phyloP scores from a whole-genome alignment of 176 grass and related monocot species.

The Avena insularis region DNA sequence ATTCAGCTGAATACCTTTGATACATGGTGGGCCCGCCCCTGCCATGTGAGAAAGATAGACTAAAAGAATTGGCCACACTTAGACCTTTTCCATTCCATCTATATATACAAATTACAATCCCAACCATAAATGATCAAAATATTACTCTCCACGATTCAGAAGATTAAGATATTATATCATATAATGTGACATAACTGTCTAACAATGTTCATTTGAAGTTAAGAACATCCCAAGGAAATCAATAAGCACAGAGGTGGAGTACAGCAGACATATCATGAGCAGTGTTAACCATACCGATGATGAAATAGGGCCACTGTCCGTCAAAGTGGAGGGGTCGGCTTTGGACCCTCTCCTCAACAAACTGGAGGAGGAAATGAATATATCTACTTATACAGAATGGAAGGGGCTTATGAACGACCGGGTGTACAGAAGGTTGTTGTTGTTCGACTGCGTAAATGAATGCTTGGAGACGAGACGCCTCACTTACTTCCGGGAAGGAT shows the following conservation, averaged over 20 bases:
- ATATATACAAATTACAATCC: too few relatives aligned
- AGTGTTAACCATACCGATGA: conserved; percentile 44
- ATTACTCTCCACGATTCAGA: too few relatives aligned
- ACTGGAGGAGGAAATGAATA: conserved; percentile 54
- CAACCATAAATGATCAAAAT: too few relatives aligned
- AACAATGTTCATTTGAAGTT: conserved; percentile 45
- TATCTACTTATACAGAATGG: conserved; percentile 39
- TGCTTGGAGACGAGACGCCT: conserved; percentile 54
- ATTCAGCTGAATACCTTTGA: too few relatives aligned
- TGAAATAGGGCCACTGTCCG: conserved; percentile 40
- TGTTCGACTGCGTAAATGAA: too few relatives aligned
- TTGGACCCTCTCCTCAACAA: conserved; percentile 57
- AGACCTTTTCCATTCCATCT: too few relatives aligned
- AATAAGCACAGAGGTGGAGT: conserved; percentile 51
- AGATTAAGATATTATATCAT: too few relatives aligned
- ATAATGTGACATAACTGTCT: too few relatives aligned
- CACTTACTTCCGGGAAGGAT: conserved; percentile 72
- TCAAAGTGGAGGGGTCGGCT: conserved; percentile 26
- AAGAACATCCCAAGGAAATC: conserved; percentile 43
- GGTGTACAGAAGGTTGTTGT: conserved; percentile 27
- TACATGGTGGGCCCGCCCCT: too few relatives aligned
- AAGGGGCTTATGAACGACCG: conserved; percentile 34
- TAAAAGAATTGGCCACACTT: too few relatives aligned
- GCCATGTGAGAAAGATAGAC: too few relatives aligned
- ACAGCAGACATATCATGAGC: conserved; percentile 62